Percentiles rank a stretch among this genome's conserved stretches.
Conservation (phyloP, 2,329 filamentous ascomycete species). For the Xylaria sp. region DNA sequence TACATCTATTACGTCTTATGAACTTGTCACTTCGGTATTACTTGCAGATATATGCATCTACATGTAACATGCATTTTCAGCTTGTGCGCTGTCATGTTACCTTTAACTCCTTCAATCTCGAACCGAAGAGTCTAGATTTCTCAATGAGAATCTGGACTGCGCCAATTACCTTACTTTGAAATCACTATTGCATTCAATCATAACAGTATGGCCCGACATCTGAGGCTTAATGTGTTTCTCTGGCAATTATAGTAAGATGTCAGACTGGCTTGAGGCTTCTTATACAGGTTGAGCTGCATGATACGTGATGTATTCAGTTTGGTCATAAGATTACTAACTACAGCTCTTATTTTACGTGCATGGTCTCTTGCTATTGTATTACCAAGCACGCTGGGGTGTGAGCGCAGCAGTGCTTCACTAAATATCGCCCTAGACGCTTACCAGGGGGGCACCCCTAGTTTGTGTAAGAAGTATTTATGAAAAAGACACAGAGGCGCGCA, state of each 20-base stretch:
- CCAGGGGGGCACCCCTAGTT: background rate
- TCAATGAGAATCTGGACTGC: background rate
- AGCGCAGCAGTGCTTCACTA: background rate
- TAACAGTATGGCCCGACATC: background rate
- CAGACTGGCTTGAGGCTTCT: background rate
- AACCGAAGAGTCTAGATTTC: slow-evolving; percentile 6
- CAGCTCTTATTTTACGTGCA: background rate
- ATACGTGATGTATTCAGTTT: background rate
- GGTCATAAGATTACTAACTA: background rate
- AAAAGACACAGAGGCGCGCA: background rate
- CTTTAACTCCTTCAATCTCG: background rate
- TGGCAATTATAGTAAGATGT: background rate
- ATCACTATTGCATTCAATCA: background rate
- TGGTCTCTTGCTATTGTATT: background rate
- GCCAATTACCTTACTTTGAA: background rate
- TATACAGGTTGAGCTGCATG: background rate
- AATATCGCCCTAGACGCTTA: background rate
- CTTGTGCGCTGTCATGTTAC: background rate
- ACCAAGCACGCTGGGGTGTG: too few relatives aligned
- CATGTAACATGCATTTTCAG: background rate
- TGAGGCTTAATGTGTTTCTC: background rate
- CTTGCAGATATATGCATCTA: background rate
- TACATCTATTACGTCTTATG: background rate
- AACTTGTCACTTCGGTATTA: background rate
- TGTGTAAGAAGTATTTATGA: background rate